These are phyloP conservation scores for Ophiognomonia clavigignenti-juglandacearum DNA, from an alignment of 2,329 filamentous ascomycete genomes.

Conservation along the genomic window DNA sequence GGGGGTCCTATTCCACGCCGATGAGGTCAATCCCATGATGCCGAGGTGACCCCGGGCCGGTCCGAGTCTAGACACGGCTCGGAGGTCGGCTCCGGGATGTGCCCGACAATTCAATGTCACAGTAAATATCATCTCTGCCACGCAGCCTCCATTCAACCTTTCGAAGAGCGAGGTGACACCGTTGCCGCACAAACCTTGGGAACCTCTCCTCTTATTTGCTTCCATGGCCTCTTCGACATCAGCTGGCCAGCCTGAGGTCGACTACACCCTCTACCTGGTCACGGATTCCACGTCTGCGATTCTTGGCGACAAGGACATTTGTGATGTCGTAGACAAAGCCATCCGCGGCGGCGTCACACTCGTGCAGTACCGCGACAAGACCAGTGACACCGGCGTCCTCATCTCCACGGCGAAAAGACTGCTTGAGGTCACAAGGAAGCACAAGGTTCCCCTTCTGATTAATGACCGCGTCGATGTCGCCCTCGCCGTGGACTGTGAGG, in stretches of 20 bases:
- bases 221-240: not conserved
- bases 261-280: conserved; percentile 85
- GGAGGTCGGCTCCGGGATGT: no score
- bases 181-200: no score
- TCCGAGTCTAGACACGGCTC: conserved; percentile 4
- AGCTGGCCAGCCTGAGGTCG: conserved; percentile 31
- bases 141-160: no score
- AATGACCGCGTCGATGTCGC: conserved; percentile 93
- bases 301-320: conserved; percentile 66
- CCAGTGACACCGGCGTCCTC: conserved; percentile 65
- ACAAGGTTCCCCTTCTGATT: conserved; percentile 77
- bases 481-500: conserved; percentile 78
- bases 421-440: conserved; percentile 62
- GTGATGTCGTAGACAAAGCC: conserved; percentile 68
- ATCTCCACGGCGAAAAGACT: conserved; percentile 67
- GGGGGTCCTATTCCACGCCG: conserved; percentile 4
- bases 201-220: no score
- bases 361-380: conserved; percentile 90
- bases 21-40: conserved; percentile 3
- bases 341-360: conserved; percentile 76
- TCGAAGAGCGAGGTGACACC: no score
- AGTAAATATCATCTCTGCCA: no score
- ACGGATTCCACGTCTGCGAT: conserved; percentile 89
- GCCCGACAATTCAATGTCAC: no score
- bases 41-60: conserved; percentile 5